Percentiles rank a stretch among this genome's conserved stretches.
Evolutionary conservation across 306 rosid genomes (phyloP).

Genomic region (Benincasa hispida): DNA sequence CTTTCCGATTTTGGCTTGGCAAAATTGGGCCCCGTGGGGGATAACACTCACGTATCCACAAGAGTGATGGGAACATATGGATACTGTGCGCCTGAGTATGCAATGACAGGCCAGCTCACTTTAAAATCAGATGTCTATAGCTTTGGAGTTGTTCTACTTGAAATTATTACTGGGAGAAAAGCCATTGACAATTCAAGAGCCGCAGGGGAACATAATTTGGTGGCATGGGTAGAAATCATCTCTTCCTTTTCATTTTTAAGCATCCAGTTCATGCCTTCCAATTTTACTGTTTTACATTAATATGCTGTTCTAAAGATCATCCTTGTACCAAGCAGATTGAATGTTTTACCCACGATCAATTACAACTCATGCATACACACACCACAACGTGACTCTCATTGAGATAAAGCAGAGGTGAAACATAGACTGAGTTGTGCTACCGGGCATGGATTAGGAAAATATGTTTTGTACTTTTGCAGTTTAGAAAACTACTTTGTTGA

Average conservation of each 20-base stretch:
- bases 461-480: neutral
- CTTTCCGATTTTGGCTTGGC: slow-evolving; percentile 52
- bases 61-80: slow-evolving; percentile 58
- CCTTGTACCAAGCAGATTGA: neutral
- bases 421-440: neutral
- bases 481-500: neutral
- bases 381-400: neutral
- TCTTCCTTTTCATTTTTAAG: neutral
- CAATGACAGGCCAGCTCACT: slow-evolving; percentile 55
- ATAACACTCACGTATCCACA: slow-evolving; percentile 45
- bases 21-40: slow-evolving; percentile 51
- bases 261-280: neutral
- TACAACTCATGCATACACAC: neutral
- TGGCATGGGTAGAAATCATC: slow-evolving; percentile 31
- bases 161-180: slow-evolving; percentile 44
- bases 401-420: neutral
- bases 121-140: slow-evolving; percentile 45
- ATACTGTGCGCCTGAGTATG: slow-evolving; percentile 52
- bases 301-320: neutral
- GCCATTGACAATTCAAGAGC: slow-evolving; percentile 39
- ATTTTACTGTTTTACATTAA: neutral
- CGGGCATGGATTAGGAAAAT: neutral
- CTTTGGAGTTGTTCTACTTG: slow-evolving; percentile 50
- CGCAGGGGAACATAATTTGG: slow-evolving; percentile 43
- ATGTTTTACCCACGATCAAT: neutral